These are phyloP conservation scores for Purpureocillium lavendulum DNA, from an alignment of 2,329 filamentous ascomycete species.

Conservation along the genomic window DNA sequence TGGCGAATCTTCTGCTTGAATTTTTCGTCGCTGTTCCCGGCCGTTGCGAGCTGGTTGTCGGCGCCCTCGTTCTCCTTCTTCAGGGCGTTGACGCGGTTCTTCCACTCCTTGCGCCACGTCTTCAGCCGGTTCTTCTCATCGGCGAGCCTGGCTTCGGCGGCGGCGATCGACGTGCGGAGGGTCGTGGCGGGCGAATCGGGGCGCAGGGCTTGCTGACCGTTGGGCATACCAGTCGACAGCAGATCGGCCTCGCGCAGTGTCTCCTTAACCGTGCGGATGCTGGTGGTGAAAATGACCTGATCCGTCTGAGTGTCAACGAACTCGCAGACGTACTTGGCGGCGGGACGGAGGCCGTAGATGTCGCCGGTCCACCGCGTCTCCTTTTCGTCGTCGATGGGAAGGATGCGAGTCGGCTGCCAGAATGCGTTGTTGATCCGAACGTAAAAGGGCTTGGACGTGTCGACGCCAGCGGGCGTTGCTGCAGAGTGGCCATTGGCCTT, in stretches of 20 bases:
- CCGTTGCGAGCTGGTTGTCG: constrained; percentile 56
- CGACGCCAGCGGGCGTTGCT: constrained; percentile 42
- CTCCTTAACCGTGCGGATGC: constrained; percentile 56
- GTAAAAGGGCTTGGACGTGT: constrained; percentile 67
- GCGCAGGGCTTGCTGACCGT: constrained; percentile 52
- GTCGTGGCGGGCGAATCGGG: constrained; percentile 72
- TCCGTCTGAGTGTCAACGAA: constrained; percentile 62
- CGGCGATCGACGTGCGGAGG: constrained; percentile 65
- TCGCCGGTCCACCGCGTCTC: constrained; percentile 60
- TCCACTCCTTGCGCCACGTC: constrained; percentile 66
- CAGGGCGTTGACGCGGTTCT: constrained; percentile 56
- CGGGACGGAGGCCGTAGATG: constrained; percentile 60
- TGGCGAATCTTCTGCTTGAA: constrained; percentile 67
- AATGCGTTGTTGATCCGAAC: constrained; percentile 70
- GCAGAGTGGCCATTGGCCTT: constrained; percentile 19
- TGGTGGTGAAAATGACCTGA: constrained; percentile 61
- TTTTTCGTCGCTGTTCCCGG: constrained; percentile 68
- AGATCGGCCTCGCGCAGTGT: constrained; percentile 23
- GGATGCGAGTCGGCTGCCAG: constrained; percentile 72
- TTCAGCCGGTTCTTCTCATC: constrained; percentile 64
- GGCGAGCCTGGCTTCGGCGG: constrained; percentile 60
- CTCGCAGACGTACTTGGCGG: constrained; percentile 71
- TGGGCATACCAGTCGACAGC: constrained; percentile 21
- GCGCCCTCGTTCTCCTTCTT: constrained; percentile 68
- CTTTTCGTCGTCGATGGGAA: constrained; percentile 29